Percentiles rank a stretch among this genome's conserved stretches.
These are phyloP conservation scores for Mrakia hoshinonis DNA, from an alignment of 768 basidiomycete species.

Conservation along the genomic window DNA sequence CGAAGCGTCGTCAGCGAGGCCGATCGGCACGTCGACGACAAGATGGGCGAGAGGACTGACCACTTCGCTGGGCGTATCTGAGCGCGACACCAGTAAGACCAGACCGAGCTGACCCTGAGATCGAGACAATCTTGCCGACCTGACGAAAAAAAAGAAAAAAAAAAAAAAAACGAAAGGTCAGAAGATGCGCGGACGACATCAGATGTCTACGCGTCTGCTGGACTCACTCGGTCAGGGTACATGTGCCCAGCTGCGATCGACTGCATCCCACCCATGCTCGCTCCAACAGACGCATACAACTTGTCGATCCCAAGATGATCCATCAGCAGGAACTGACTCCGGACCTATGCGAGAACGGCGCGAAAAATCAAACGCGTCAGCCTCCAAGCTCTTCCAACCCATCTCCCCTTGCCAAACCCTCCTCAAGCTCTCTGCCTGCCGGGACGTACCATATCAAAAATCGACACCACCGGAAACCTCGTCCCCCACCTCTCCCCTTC, in stretches of 20 bases:
- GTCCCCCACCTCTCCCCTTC: slow-evolving; percentile 67
- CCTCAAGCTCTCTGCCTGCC: no score
- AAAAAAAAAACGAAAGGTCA: neutral
- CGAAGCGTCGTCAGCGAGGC: neutral
- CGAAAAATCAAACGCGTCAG: neutral
- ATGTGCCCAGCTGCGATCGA: slow-evolving; percentile 93
- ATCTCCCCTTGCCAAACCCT: no score
- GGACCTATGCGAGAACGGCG: neutral
- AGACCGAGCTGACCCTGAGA: slow-evolving; percentile 88
- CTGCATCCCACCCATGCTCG: slow-evolving; percentile 97
- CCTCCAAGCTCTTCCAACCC: neutral
- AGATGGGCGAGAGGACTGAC: slow-evolving; percentile 46
- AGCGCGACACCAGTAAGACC: slow-evolving; percentile 88
- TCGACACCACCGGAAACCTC: slow-evolving; percentile 76
- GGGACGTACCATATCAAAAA: slow-evolving; percentile 74
- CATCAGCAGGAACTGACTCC: slow-evolving; percentile 54
- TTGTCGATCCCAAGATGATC: slow-evolving; percentile 74
- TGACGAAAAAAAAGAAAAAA: neutral
- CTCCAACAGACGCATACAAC: slow-evolving; percentile 87
- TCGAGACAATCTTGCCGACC: slow-evolving; percentile 82
- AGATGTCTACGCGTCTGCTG: no score
- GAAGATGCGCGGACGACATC: neutral
- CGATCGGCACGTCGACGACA: neutral
- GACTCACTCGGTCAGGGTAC: slow-evolving; percentile 57
- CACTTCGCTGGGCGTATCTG: slow-evolving; percentile 92